Evolutionary conservation across 2,329 filamentous ascomycete genomes (phyloP), one percentile per base, ranked within the genome.

Genomic region (Alternaria ethzedia): DNA sequence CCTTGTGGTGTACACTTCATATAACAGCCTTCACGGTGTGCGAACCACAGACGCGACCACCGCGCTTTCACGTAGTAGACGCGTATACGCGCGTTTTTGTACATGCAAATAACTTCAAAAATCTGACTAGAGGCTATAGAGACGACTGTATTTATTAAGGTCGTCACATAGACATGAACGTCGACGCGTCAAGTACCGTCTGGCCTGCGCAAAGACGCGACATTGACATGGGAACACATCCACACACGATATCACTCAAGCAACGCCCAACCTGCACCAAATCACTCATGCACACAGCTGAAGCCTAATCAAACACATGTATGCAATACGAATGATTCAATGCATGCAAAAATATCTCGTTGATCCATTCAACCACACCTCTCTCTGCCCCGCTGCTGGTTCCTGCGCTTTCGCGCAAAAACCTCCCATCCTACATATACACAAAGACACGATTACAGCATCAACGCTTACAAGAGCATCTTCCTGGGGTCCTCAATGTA

Each of bases 401-500:
- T 44, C 11, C 23, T 15, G 26, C 28, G 36, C 36, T 28, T 44
- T 44, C 12, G 41, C 49, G n/a, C n/a, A 17, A 32, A n/a, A 54
- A 30, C 13, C 46, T 45, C 4, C 21, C 30, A 17, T 17, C 44
- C 21, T 44, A 32, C 13, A 49, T 55, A 41, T 41, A 55, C 41
- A 57, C 32, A 51, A 36, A 55, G 26, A 44, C 20, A 56, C 45
- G 23, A 55, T 32, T 25, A 49, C 15, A 21, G 25, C 21, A 21
- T 10, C 21, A 32, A 13, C 20, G 43, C 49, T 25, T 67, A 70
- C 43, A 97, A 82, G 11, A 97, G 87, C 95, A 98, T 97, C 76
- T 92, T 91, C 70, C 93, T 86, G 43, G 95, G 95, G 78, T 98
- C 96, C 85, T 98, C 95, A 72, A 98, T 97, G 79, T 92, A 97